These are phyloP conservation scores for Acer yangbiense DNA, from an alignment of 345 rosid genomes.

Conservation along the genomic window DNA sequence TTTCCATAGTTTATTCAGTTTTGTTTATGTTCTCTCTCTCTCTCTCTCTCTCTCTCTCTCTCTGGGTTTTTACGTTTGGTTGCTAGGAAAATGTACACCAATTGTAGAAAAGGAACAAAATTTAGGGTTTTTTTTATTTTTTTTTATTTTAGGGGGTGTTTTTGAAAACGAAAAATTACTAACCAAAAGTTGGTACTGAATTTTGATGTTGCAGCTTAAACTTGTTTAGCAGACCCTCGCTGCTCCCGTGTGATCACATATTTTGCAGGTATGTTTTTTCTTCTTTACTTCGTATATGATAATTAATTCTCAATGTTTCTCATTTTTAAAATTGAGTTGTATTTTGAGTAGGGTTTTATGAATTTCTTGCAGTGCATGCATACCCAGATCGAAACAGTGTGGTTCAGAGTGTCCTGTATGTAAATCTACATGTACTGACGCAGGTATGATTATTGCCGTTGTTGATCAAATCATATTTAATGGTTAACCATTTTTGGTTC, in stretches of 20 bases:
- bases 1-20: too few relatives aligned
- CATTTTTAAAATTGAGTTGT: background rate
- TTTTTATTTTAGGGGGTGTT: too few relatives aligned
- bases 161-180: background rate
- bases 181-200: background rate
- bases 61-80: too few relatives aligned
- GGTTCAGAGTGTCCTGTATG: constrained; percentile 57
- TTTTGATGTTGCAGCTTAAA: constrained; percentile 49
- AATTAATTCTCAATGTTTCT: background rate
- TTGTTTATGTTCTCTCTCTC: background rate
- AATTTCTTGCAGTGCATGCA: constrained; percentile 54
- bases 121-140: too few relatives aligned
- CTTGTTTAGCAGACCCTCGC: constrained; percentile 55
- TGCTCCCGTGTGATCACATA: constrained; percentile 84
- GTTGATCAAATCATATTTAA: background rate
- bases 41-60: too few relatives aligned
- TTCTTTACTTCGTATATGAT: background rate
- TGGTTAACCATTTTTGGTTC: background rate
- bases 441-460: constrained; percentile 32
- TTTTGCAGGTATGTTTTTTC: constrained; percentile 63
- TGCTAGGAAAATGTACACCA: too few relatives aligned
- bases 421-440: constrained; percentile 35
- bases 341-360: background rate
- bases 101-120: too few relatives aligned
- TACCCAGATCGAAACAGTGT: constrained; percentile 34